Evolutionary conservation across 805 yeast genomes (phyloP), one percentile per base, ranked within the genome.

Genomic region (Scheffersomyces amazonensis): DNA sequence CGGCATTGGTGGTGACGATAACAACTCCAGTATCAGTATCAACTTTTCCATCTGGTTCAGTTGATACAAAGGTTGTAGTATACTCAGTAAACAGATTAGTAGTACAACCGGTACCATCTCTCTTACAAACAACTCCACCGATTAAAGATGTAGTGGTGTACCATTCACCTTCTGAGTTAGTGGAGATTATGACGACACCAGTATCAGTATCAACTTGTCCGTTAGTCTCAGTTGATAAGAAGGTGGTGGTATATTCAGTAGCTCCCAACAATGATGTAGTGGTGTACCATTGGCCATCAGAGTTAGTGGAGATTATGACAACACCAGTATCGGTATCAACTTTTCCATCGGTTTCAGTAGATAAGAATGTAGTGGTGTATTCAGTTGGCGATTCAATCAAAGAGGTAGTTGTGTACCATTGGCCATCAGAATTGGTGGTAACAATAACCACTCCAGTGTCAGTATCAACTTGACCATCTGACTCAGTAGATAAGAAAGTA

Each of bases 121-220:
- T n/a, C n/a, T n/a, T n/a, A n/a, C n/a, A n/a, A n/a, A n/a, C n/a
- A n/a, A n/a, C n/a, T n/a, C n/a, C n/a, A n/a, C n/a, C n/a, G n/a
- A 24, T 9, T 13, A 24, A 24, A 19, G 30, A 39, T n/a, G 44
- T 36, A 6, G 47, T 39, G 19, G 52, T 48, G 37, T 32, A 40
- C 13, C 29, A 37, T 15, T 35, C 15, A n/a, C 54, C 54, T 27
- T 31, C 43, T 2, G 50, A 36, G 31, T 52, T 41, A 22, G 53
- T 46, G 7, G 52, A 42, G 6, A 49, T 45, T 7, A 34, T 16
- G 18, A 43, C 47, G 11, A 34, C 50, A 31, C 49, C 52, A 4
- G 52, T 40, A 13, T 43, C 36, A 6, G 12, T 31, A 36, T 6
- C 22, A 34, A 42, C 22, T 7, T 7, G 9, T 20, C 22, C 22